A percentile compares a stretch with the other conserved stretches of the same genome.
These are phyloP conservation scores for Chondrus crispus DNA, from an alignment of 23 red algal genomes.

Conservation along the genomic window DNA sequence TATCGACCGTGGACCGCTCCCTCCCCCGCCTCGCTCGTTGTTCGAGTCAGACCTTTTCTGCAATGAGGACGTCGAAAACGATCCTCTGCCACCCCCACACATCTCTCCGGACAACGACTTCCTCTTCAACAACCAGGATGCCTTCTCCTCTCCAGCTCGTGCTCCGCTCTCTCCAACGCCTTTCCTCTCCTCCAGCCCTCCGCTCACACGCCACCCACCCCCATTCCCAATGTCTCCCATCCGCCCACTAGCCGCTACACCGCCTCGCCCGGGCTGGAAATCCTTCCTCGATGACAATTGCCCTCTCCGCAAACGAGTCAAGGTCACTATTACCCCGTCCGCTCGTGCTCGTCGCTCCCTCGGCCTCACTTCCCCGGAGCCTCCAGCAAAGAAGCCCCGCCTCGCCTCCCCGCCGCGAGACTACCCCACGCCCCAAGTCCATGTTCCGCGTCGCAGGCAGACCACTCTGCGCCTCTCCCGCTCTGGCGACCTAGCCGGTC, in stretches of 20 bases:
- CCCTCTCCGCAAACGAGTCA: conserved; percentile 49
- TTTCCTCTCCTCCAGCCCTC: too few relatives aligned
- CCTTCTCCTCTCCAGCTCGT: too few relatives aligned
- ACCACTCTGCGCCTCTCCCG: conserved; percentile 25
- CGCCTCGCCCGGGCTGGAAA: not conserved
- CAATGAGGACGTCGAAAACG: not conserved
- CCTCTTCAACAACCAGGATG: too few relatives aligned
- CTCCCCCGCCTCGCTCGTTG: conserved; percentile 14
- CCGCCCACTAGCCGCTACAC: not conserved
- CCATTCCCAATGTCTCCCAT: not conserved
- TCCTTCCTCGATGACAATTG: conserved; percentile 57
- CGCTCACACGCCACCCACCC: not conserved
- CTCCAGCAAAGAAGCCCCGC: not conserved
- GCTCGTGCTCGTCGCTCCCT: not conserved
- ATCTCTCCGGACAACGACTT: not conserved
- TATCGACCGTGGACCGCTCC: not conserved
- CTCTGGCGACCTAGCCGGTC: not conserved
- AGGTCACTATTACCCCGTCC: conserved; percentile 36
- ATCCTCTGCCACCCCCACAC: not conserved
- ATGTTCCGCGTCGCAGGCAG: conserved; percentile 3
- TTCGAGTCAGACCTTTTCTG: conserved; percentile 57
- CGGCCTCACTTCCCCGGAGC: not conserved
- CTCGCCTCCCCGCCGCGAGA: not conserved
- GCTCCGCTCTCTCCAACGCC: too few relatives aligned
- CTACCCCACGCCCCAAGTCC: not conserved